phyloP scores from a whole-genome alignment of 2,329 filamentous ascomycete species.

The Fusarium azukiicola region DNA sequence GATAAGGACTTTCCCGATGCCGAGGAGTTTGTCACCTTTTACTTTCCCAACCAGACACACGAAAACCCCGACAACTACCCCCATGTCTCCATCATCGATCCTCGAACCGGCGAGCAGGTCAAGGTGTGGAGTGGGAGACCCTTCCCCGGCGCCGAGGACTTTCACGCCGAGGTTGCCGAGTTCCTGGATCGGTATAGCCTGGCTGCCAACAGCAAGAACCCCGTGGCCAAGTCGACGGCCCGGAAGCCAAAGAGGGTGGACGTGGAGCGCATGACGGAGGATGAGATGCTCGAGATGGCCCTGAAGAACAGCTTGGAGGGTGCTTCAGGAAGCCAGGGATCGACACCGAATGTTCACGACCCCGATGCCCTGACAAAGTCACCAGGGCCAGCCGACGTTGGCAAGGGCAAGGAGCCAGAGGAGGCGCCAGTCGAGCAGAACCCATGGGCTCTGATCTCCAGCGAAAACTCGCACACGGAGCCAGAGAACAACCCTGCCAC shows the following conservation, averaged over 20 bases:
- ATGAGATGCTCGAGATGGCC: conserved; percentile 98
- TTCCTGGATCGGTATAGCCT: conserved; percentile 99
- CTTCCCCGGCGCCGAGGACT: conserved; percentile 88
- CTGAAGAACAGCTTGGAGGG: conserved; percentile 91
- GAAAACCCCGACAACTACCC: conserved; percentile 96
- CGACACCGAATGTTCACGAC: conserved; percentile 82
- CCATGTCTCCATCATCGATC: conserved; percentile 97
- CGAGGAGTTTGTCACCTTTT: conserved; percentile 92
- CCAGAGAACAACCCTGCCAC: conserved; percentile 85
- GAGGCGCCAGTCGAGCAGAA: conserved; percentile 60
- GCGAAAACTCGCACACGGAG: conserved; percentile 87
- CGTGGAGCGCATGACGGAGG: conserved; percentile 94
- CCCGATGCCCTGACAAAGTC: conserved; percentile 93
- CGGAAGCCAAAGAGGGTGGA: conserved; percentile 86
- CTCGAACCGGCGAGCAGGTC: conserved; percentile 96
- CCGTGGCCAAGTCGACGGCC: conserved; percentile 84
- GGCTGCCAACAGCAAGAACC: conserved; percentile 93
- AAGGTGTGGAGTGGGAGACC: conserved; percentile 96
- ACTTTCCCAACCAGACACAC: conserved; percentile 85
- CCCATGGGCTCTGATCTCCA: conserved; percentile 86
- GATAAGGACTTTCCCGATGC: conserved; percentile 91
- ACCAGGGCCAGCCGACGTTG: conserved; percentile 71
- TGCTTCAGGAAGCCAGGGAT: conserved; percentile 57
- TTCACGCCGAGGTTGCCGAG: conserved; percentile 94
- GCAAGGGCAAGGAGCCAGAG: conserved; percentile 75